A percentile compares a stretch with the other conserved stretches of the same genome.
Conservation (phyloP, 1,284 basidiomycete genomes). For the Trichosporon asahii region DNA sequence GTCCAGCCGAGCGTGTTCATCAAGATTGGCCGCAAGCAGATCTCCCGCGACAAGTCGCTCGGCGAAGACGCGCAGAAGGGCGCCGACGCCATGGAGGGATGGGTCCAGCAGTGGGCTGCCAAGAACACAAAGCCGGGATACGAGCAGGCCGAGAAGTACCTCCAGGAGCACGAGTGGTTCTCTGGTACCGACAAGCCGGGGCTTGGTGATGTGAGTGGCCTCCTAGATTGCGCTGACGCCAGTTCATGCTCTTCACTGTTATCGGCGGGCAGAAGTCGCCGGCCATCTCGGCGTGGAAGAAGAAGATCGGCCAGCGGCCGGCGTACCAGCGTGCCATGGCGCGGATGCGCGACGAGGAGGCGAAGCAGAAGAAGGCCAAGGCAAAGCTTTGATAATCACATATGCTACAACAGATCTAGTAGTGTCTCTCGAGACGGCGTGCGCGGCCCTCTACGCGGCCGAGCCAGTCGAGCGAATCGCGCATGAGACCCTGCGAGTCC, state of each 20-base stretch:
- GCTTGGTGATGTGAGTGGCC: conserved; percentile 12
- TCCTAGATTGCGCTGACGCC: background rate
- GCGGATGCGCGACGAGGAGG: conserved; percentile 14
- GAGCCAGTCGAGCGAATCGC: background rate
- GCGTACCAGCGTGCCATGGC: conserved; percentile 17
- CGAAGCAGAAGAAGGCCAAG: conserved; percentile 8
- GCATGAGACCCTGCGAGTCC: conserved; percentile 65
- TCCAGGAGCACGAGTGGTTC: conserved; percentile 7
- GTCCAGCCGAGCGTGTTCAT: conserved; percentile 25
- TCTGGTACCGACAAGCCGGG: conserved; percentile 15
- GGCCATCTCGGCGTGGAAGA: conserved; percentile 16
- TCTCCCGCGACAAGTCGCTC: conserved; percentile 1
- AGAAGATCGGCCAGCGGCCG: conserved; percentile 16
- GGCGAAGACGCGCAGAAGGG: conserved; percentile 6
- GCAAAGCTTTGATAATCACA: conserved; percentile 12
- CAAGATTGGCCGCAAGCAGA: conserved; percentile 6
- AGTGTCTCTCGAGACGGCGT: background rate
- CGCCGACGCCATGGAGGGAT: conserved; percentile 5
- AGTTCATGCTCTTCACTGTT: conserved; percentile 15
- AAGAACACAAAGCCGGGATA: background rate
- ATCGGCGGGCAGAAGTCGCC: conserved; percentile 2
- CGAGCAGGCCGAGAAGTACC: conserved; percentile 13
- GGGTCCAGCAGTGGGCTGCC: conserved; percentile 7
- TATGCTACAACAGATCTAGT: background rate
- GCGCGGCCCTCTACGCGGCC: background rate